Evolutionary conservation across 768 basidiomycete species (phyloP), one percentile per base, ranked within the genome.

Genomic region (Phanerochaete carnosa): DNA sequence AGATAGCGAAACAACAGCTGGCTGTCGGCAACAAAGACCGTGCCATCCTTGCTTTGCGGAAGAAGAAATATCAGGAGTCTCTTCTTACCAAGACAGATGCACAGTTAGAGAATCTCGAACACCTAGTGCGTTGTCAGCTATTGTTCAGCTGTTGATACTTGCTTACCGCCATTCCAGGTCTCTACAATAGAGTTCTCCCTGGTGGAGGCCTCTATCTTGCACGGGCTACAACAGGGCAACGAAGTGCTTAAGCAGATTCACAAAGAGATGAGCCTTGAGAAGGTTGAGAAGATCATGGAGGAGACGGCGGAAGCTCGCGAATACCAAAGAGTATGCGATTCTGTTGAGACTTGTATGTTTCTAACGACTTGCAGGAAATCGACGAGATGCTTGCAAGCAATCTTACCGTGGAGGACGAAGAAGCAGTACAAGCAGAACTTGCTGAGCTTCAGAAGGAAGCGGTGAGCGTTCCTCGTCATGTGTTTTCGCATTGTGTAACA

Each of bases 181-280:
- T 92, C 94, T 3, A 92, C 90, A 0, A 97, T 99, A 68, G 97
- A 99, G 72, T 98, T 97, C 77, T 94, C 97, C 7, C 80, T 95
- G 52, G 87, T 98, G 23, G 92, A 98, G 73, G 86, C 92, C 47
- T 94, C 95, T 2, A 92, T 99, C 11, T 69, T 98, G 33, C 93
- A 94, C 71, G 97, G 96, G 8, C 76, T 99, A 46, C 85, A 93
- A 72, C 94, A 95, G 75, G 97, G 97, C 1, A 98, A 90, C 66
- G 89, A 91, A 30, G 94, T 98, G 1, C 78, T 99, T 47, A 94
- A 90, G 72, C 87, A 97, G 74, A 90, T 99, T 16, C 95, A 99
- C 73, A 88, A 88, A 66, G 94, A 98, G 73, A 87, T 99, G 85
- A 93, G 87, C 66, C 67, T 94, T 9, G 94, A 97, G 72, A 87